Conservation (phyloP, 495 filamentous ascomycete species). For the Neurospora sp. region DNA sequence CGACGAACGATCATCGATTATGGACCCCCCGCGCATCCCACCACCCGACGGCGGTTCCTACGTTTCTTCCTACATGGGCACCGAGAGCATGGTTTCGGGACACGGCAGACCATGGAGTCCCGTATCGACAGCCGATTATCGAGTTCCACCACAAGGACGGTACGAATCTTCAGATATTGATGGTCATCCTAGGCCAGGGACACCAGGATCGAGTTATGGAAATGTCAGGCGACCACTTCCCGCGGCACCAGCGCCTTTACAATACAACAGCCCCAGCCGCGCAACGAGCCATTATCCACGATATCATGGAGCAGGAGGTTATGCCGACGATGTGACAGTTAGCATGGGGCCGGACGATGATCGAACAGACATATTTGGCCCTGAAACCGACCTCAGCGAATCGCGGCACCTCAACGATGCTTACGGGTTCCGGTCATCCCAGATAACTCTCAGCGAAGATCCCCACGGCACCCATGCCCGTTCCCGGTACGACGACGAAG, state of each 20-base stretch:
- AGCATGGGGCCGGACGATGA: slow-evolving; percentile 45
- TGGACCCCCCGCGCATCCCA: slow-evolving; percentile 35
- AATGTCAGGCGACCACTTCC: slow-evolving; percentile 83
- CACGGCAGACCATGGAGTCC: neutral
- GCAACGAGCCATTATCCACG: neutral
- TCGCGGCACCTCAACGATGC: slow-evolving; percentile 35
- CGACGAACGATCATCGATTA: slow-evolving; percentile 17
- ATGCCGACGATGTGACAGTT: slow-evolving; percentile 43
- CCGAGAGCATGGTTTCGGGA: slow-evolving; percentile 11
- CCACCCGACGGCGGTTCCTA: slow-evolving; percentile 37
- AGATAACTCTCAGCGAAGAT: slow-evolving; percentile 32
- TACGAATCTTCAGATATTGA: slow-evolving; percentile 87
- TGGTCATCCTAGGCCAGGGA: slow-evolving; percentile 81
- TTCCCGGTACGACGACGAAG: neutral
- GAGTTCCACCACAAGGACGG: slow-evolving; percentile 13
- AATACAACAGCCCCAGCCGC: slow-evolving; percentile 21
- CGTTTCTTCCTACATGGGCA: slow-evolving; percentile 23
- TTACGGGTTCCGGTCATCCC: slow-evolving; percentile 60
- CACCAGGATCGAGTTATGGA: slow-evolving; percentile 68
- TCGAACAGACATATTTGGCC: slow-evolving; percentile 70
- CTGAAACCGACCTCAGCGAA: slow-evolving; percentile 41
- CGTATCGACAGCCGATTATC: neutral
- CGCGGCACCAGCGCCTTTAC: slow-evolving; percentile 70
- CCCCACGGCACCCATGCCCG: slow-evolving; percentile 13
- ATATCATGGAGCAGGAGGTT: slow-evolving; percentile 2